Conservation (phyloP, 371 early-diverging fungal genomes). For the Lichtheimia ornata region DNA sequence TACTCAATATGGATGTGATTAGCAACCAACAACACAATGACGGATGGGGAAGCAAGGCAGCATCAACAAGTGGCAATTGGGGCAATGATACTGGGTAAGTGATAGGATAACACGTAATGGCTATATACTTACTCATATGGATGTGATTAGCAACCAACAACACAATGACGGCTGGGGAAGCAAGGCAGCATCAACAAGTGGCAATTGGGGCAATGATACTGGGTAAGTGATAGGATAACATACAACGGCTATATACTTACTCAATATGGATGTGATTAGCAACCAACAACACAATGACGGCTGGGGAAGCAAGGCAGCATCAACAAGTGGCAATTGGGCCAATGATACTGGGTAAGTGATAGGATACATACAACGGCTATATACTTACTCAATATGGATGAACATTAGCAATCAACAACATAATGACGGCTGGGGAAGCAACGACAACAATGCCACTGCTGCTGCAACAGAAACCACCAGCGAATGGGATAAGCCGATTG, state of each 20-base stretch:
- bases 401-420: neutral
- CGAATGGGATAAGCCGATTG: constrained; percentile 17
- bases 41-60: neutral
- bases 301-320: neutral
- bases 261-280: neutral
- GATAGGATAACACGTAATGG: neutral
- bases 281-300: neutral
- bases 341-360: neutral
- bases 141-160: neutral
- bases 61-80: neutral
- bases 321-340: neutral
- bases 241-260: too few relatives aligned
- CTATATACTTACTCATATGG: neutral
- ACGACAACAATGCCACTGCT: neutral
- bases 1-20: neutral
- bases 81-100: neutral
- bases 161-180: neutral
- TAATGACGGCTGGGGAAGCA: neutral
- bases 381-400: neutral
- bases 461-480: neutral
- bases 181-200: neutral
- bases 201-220: neutral
- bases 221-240: neutral
- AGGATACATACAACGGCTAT: neutral
- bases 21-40: neutral